phyloP scores from a whole-genome alignment of 805 yeast genomes.

The Wickerhamiella nectarea region DNA sequence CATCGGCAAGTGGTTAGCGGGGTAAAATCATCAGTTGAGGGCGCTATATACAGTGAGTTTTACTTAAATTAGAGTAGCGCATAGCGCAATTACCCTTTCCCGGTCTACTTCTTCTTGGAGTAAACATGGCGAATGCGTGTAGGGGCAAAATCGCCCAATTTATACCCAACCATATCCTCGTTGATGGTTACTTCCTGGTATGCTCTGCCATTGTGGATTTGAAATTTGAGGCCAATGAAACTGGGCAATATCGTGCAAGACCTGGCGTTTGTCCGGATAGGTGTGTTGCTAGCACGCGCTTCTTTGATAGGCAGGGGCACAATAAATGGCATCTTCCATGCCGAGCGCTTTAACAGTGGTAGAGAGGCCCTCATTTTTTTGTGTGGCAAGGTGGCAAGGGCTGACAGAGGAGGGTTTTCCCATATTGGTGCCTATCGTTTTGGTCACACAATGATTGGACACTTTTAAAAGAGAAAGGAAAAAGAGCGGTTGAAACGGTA shows the following conservation, averaged over 20 bases:
- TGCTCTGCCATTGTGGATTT: conserved; percentile 91
- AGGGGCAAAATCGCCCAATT: conserved; percentile 89
- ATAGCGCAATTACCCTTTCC: too few species aligned
- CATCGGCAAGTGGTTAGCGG: too few species aligned
- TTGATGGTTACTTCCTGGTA: conserved; percentile 76
- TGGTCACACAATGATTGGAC: too few species aligned
- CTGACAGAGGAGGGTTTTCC: background rate
- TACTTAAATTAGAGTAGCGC: too few species aligned
- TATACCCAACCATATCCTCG: conserved; percentile 94
- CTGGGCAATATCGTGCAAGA: conserved; percentile 90
- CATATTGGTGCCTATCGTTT: too few species aligned
- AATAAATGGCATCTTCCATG: conserved; percentile 61
- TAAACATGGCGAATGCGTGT: conserved; percentile 81
- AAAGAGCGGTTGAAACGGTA: too few species aligned
- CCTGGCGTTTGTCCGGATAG: conserved; percentile 92
- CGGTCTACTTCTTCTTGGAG: conserved; percentile 30
- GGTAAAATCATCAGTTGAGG: too few species aligned
- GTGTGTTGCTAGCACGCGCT: conserved; percentile 66
- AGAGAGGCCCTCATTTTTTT: conserved; percentile 24
- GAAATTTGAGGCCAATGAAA: conserved; percentile 87
- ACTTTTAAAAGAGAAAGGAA: background rate
- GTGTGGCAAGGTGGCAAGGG: background rate
- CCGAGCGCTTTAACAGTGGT: conserved; percentile 28
- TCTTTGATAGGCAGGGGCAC: conserved; percentile 89
- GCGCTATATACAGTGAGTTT: too few species aligned